A percentile compares a stretch with the other conserved stretches of the same genome.
Conservation (phyloP, 179 eudicot species). For the Drosera spatulata region DNA sequence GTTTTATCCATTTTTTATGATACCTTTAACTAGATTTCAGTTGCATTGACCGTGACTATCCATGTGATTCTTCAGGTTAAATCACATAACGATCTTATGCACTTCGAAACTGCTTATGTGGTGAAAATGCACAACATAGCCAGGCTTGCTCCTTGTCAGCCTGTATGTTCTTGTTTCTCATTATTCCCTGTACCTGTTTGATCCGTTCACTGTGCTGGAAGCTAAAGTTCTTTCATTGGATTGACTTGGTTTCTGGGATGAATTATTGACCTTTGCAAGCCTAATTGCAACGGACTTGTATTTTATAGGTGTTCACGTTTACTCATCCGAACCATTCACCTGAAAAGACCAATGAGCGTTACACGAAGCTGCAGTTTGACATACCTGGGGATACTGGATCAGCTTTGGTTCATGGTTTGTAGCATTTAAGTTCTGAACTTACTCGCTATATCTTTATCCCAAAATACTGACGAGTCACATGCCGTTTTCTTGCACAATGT, state of each 20-base stretch:
- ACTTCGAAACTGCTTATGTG: conserved; percentile 95
- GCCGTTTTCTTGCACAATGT: no score
- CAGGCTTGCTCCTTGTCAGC: conserved; percentile 76
- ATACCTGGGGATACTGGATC: conserved; percentile 81
- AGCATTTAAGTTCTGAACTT: neutral
- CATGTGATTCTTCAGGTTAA: conserved; percentile 43
- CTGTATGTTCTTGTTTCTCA: conserved; percentile 38
- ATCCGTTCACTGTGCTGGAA: neutral
- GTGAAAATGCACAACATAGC: conserved; percentile 90
- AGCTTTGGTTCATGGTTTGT: conserved; percentile 82
- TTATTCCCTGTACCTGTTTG: neutral
- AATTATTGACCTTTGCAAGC: neutral
- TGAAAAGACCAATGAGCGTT: conserved; percentile 58
- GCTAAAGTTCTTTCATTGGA: no score
- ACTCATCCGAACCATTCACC: conserved; percentile 64
- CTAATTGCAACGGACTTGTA: conserved; percentile 1
- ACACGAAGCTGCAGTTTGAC: conserved; percentile 67
- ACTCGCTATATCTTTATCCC: no score
- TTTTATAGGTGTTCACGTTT: conserved; percentile 72
- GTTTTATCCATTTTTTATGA: neutral
- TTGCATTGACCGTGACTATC: neutral
- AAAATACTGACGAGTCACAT: no score
- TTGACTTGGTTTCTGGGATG: neutral
- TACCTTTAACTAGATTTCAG: neutral
- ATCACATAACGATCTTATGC: conserved; percentile 78